These are phyloP conservation scores for Boletus subcaerulescens DNA, from an alignment of 768 basidiomycete genomes.

Conservation along the genomic window DNA sequence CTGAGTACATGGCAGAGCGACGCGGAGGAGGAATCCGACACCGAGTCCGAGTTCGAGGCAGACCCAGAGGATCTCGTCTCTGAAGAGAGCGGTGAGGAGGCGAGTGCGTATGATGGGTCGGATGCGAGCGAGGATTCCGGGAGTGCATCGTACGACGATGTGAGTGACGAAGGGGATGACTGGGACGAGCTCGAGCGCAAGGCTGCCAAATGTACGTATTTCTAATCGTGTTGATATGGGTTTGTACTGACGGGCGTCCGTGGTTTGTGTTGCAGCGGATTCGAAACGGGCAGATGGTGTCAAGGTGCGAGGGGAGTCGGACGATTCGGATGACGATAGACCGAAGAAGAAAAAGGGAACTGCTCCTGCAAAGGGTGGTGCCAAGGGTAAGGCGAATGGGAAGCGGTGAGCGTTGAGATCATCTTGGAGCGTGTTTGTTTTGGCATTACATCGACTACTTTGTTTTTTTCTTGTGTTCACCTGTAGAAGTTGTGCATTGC, in stretches of 20 bases:
- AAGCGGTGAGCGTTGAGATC: constrained; percentile 31
- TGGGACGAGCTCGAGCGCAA: constrained; percentile 96
- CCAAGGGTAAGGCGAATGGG: constrained; percentile 42
- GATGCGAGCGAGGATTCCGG: constrained; percentile 57
- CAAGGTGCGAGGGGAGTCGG: constrained; percentile 43
- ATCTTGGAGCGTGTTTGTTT: background rate
- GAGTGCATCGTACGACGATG: constrained; percentile 60
- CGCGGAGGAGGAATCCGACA: constrained; percentile 59
- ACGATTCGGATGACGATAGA: constrained; percentile 50
- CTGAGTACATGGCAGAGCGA: constrained; percentile 48
- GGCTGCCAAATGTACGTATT: constrained; percentile 72
- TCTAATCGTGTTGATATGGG: background rate
- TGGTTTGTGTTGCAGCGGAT: constrained; percentile 37
- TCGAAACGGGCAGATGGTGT: constrained; percentile 43
- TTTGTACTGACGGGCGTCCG: background rate
- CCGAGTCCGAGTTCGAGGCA: constrained; percentile 65
- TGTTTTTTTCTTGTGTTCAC: background rate
- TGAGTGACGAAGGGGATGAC: constrained; percentile 80
- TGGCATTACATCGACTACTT: background rate
- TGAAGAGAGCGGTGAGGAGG: constrained; percentile 47
- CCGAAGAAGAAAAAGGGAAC: constrained; percentile 44
- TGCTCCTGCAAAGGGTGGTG: constrained; percentile 15
- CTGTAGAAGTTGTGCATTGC: too few species aligned
- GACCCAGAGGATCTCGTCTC: constrained; percentile 43
- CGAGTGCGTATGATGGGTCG: constrained; percentile 52